Percentiles rank a stretch among this genome's conserved stretches.
phyloP scores from a whole-genome alignment of 345 rosid genomes.

The Gossypium raimondii region DNA sequence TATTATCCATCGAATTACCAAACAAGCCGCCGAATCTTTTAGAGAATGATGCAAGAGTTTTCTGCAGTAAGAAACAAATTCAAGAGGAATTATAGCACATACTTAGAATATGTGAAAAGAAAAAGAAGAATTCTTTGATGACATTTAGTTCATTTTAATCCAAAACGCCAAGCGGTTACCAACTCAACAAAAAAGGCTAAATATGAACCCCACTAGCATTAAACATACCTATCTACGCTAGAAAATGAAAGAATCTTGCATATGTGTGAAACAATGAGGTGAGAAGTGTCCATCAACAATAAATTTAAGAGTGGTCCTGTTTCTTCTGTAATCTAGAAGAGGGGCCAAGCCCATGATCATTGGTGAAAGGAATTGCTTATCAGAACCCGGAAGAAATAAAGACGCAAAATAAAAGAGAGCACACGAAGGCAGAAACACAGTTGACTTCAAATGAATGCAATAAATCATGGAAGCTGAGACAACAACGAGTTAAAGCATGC shows the following conservation, averaged over 20 bases:
- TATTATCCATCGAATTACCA: conserved; percentile 5
- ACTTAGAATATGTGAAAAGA: background rate
- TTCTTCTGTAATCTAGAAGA: background rate
- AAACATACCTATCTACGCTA: background rate
- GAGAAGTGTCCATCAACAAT: conserved; percentile 22
- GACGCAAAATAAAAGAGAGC: background rate
- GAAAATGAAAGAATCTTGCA: conserved; percentile 5
- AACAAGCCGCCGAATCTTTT: conserved; percentile 35
- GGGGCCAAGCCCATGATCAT: background rate
- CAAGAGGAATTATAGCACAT: background rate
- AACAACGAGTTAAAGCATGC: background rate
- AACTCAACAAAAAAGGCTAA: conserved; percentile 12
- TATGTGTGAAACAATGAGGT: conserved; percentile 5
- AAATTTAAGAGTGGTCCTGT: conserved; percentile 13
- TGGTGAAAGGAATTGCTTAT: background rate
- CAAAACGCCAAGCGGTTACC: background rate
- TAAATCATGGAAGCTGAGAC: conserved; percentile 2
- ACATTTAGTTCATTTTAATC: background rate
- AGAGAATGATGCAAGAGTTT: conserved; percentile 35
- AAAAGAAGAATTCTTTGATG: background rate
- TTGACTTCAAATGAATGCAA: background rate
- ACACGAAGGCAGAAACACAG: background rate
- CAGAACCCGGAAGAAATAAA: conserved; percentile 1
- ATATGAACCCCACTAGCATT: conserved; percentile 11
- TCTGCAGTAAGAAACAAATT: conserved; percentile 26